phyloP scores from a whole-genome alignment of 768 basidiomycete species.

The Brasilioporus rufonigricans region DNA sequence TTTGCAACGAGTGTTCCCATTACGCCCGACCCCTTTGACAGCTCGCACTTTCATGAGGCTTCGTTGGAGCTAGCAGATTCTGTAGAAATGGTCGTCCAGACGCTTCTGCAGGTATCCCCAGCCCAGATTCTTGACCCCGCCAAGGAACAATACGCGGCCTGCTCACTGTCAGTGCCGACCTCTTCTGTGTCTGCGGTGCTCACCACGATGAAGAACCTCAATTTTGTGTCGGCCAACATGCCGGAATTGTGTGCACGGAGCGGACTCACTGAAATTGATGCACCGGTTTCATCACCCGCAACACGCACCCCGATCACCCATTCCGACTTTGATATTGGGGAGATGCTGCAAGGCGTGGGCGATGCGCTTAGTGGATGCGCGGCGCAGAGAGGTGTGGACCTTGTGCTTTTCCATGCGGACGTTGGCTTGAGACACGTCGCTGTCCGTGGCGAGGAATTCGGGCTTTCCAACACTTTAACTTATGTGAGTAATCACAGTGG shows the following conservation, averaged over 20 bases:
- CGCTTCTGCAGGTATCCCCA: conserved; percentile 85
- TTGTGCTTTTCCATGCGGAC: conserved; percentile 89
- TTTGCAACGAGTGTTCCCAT: conserved; percentile 14
- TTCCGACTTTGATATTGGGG: conserved; percentile 89
- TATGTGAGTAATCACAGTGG: conserved; percentile 59
- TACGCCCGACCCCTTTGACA: conserved; percentile 20
- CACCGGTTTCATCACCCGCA: conserved; percentile 17
- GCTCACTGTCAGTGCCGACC: conserved; percentile 82
- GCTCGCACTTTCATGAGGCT: conserved; percentile 56
- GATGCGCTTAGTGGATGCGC: conserved; percentile 85
- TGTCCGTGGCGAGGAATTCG: conserved; percentile 83
- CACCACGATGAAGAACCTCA: conserved; percentile 90
- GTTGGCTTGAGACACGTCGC: conserved; percentile 83
- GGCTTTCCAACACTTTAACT: conserved; percentile 73
- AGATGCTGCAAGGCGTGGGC: conserved; percentile 84
- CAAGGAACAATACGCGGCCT: conserved; percentile 91
- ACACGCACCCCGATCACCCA: conserved; percentile 15
- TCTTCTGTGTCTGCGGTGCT: conserved; percentile 86
- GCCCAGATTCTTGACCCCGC: conserved; percentile 89
- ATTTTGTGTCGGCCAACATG: conserved; percentile 91
- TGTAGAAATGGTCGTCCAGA: conserved; percentile 88
- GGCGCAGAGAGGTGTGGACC: conserved; percentile 80
- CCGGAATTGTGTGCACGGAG: conserved; percentile 32
- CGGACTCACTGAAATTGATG: conserved; percentile 12
- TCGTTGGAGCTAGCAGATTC: conserved; percentile 89